Conservation (phyloP, 768 basidiomycete species). For the Megacollybia marginata region DNA sequence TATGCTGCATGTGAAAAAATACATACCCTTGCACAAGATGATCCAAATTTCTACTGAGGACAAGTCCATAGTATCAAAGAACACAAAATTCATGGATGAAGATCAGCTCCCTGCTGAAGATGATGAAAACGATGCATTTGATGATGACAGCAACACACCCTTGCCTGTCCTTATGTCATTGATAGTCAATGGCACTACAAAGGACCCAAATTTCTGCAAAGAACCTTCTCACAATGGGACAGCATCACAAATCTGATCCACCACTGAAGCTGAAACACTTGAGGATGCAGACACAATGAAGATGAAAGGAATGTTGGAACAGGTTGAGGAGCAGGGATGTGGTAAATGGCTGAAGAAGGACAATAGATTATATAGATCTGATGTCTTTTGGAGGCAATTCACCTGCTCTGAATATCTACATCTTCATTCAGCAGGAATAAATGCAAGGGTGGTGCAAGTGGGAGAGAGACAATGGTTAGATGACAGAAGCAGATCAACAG, state of each 20-base stretch:
- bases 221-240: not conserved
- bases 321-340: not conserved
- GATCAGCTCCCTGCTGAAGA: not conserved
- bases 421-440: no score
- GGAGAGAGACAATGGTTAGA: no score
- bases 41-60: constrained; percentile 13
- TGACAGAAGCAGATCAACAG: not conserved
- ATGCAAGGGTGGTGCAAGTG: no score
- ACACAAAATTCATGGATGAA: not conserved
- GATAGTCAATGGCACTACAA: not conserved
- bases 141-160: not conserved
- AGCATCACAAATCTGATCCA: not conserved
- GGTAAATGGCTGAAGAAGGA: not conserved
- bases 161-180: not conserved
- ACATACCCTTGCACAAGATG: constrained; percentile 3
- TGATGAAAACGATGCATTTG: not conserved
- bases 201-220: no score
- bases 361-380: not conserved
- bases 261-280: not conserved
- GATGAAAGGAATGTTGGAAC: not conserved
- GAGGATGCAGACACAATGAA: not conserved
- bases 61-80: not conserved
- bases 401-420: no score
- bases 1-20: constrained; percentile 9
- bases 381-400: not conserved